Percentiles rank a stretch among this genome's conserved stretches.
phyloP scores from a whole-genome alignment of 139 green algal species.

The Micromonas pusilla region DNA sequence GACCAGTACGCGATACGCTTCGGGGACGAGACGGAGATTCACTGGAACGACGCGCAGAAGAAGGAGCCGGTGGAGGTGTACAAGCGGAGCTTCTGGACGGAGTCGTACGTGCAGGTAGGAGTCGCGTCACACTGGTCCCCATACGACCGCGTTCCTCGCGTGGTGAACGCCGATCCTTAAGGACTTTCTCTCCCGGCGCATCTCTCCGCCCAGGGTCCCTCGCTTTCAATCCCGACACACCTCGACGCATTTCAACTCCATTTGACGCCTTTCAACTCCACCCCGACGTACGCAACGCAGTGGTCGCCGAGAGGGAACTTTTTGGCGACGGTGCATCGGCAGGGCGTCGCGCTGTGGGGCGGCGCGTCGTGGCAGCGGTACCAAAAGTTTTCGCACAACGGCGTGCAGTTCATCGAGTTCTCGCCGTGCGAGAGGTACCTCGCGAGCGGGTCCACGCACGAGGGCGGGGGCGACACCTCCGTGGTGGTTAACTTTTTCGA shows the following conservation, averaged over 20 bases:
- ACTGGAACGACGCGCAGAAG: conserved; percentile 65
- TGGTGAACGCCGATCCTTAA: no score
- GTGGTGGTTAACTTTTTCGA: conserved; percentile 73
- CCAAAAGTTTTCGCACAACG: conserved; percentile 53
- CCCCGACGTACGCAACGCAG: no score
- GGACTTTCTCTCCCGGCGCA: no score
- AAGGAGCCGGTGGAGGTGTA: conserved; percentile 41
- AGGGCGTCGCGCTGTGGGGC: conserved; percentile 87
- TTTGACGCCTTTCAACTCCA: no score
- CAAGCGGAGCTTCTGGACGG: conserved; percentile 69
- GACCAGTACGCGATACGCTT: conserved; percentile 91
- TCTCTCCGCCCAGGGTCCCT: no score
- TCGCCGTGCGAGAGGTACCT: conserved; percentile 82
- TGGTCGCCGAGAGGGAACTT: conserved; percentile 77
- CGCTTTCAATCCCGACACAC: no score
- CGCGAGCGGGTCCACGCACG: conserved; percentile 61
- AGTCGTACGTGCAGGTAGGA: conserved; percentile 86
- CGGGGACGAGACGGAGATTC: conserved; percentile 71
- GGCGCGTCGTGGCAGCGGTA: conserved; percentile 66
- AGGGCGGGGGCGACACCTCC: conserved; percentile 53
- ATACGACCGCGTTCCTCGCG: no score
- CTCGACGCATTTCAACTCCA: no score
- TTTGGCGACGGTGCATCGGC: conserved; percentile 78
- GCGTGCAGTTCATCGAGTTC: conserved; percentile 77
- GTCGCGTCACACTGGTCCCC: no score